These are phyloP conservation scores for Fraxinus albicans DNA, from an alignment of 305 asterid genomes.

Conservation along the genomic window DNA sequence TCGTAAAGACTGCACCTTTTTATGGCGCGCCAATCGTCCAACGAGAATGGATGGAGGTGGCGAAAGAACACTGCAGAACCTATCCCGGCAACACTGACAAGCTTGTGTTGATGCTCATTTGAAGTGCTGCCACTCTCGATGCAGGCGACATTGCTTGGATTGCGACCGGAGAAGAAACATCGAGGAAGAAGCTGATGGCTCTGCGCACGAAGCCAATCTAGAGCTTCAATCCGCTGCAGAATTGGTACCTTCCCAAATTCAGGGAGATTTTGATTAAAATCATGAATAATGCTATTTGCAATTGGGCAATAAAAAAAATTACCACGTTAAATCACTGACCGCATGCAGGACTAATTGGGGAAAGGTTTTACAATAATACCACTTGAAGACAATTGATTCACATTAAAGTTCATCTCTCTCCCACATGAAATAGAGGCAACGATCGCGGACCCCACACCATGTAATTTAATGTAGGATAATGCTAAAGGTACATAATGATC, in stretches of 20 bases:
- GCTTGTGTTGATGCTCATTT: constrained; percentile 30
- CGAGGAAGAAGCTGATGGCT: constrained; percentile 56
- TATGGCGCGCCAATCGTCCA: constrained; percentile 72
- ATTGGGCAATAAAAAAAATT: not conserved
- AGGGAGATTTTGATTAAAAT: not conserved
- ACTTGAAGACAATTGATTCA: too few relatives aligned
- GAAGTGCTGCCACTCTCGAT: constrained; percentile 26
- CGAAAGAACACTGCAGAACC: constrained; percentile 92
- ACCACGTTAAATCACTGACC: not conserved
- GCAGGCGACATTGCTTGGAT: constrained; percentile 30
- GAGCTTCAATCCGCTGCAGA: constrained; percentile 63
- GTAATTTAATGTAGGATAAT: too few relatives aligned
- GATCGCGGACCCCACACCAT: too few relatives aligned
- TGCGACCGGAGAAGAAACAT: constrained; percentile 79
- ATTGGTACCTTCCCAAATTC: constrained; percentile 62
- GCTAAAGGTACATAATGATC: too few relatives aligned
- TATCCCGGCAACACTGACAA: constrained; percentile 81
- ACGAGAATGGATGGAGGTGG: constrained; percentile 61
- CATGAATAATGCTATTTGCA: not conserved
- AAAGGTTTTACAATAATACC: too few relatives aligned
- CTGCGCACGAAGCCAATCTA: constrained; percentile 87
- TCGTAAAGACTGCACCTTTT: constrained; percentile 43
- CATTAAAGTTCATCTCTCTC: too few relatives aligned
- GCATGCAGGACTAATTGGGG: not conserved
- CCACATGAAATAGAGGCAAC: too few relatives aligned